Evolutionary conservation across 208 protist genomes (phyloP), one percentile per base, ranked within the genome.

Genomic region (Leishmania lainsoni): DNA sequence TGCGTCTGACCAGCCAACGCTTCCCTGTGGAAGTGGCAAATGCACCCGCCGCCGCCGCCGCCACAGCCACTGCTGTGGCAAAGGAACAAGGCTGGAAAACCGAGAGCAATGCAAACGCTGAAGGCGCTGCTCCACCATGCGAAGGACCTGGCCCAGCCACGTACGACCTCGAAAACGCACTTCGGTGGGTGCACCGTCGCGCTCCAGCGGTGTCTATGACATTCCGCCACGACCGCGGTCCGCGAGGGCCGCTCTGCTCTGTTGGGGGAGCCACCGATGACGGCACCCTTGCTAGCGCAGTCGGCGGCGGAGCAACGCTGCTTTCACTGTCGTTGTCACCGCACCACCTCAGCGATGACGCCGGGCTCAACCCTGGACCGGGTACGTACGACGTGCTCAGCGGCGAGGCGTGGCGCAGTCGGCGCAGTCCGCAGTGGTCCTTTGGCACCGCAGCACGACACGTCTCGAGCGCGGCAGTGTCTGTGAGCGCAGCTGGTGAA

Each of bases 371-470:
- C 66, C 89, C 89, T 22, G 89, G 89, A 4, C 89, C 89, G 5
- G 89, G 85, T 22, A 83, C 80, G 54, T 92, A 92, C 74, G 81
- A 85, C 71, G 78, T 81, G 52, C 48, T 20, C 42, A 2, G 39
- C 61, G 65, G 65, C 16, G 76, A 78, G 9, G 51, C 61, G 22
- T 81, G 77, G 77, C 49, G 72, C 5, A 66, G 22, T 48, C 81
- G 73, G 52, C 77, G 77, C 71, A 81, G 78, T 59, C 81, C 81
- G 73, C 77, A 80, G 80, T 87, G 81, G 75, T 69, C 72, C 48
- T 87, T 84, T 52, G 74, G 86, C 14, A 91, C 82, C 2, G 73
- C 86, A 2, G 56, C 80, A 0, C 87, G 87, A 22, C 3, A 39
- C 52, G 26, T 32, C 74, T 26, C 32, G 10, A 45, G 22, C 29